A percentile compares a stretch with the other conserved stretches of the same genome.
Conservation (phyloP, 2,329 filamentous ascomycete genomes). For the Exophiala spinifera region DNA sequence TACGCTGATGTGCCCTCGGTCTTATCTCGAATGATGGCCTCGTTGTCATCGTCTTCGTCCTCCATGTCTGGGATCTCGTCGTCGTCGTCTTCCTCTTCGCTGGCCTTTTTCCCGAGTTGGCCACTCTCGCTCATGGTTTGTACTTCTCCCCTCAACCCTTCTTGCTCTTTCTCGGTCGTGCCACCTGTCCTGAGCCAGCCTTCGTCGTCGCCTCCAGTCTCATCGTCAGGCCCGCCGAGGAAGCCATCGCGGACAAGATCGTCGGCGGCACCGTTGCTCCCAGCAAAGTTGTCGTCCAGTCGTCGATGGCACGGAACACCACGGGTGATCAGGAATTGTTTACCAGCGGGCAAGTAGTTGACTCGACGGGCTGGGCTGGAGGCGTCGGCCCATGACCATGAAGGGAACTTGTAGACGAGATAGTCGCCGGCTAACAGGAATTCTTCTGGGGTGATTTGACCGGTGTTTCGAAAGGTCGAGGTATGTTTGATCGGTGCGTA, state of each 20-base stretch:
- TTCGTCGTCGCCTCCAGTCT: conserved; percentile 62
- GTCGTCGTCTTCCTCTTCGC: conserved; percentile 65
- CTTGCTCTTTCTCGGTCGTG: conserved; percentile 57
- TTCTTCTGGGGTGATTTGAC: conserved; percentile 95
- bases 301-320: conserved; percentile 91
- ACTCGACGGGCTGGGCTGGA: conserved; percentile 76
- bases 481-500: conserved; percentile 86
- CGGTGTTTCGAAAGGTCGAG: conserved; percentile 89
- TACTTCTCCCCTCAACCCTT: conserved; percentile 74
- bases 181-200: conserved; percentile 91
- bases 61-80: conserved; percentile 97
- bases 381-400: conserved; percentile 94
- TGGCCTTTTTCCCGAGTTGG: conserved; percentile 72
- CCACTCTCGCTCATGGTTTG: conserved; percentile 85
- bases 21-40: conserved; percentile 87
- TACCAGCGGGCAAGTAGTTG: conserved; percentile 76
- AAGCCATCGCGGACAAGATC: conserved; percentile 79
- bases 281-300: conserved; percentile 89
- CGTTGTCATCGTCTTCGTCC: conserved; percentile 88
- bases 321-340: conserved; percentile 93
- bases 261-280: conserved; percentile 81
- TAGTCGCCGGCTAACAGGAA: conserved; percentile 96
- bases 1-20: conserved; percentile 56
- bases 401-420: conserved; percentile 97
- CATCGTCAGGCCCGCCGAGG: conserved; percentile 45